Evolutionary conservation across 1,284 basidiomycete genomes (phyloP), one percentile per base, ranked within the genome.

Genomic region (Boletus semigastroideus): DNA sequence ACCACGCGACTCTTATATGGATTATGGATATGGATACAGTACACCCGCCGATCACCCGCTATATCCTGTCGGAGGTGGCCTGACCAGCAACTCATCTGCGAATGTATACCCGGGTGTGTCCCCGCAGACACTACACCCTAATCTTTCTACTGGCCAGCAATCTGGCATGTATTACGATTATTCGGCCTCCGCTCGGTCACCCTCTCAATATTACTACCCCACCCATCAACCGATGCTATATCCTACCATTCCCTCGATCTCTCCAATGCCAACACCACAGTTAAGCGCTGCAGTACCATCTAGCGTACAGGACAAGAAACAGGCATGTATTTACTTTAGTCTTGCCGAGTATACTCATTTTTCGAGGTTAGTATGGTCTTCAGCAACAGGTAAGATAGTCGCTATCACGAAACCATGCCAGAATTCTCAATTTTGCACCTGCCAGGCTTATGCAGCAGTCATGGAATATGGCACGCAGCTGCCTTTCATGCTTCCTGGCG

Each of bases 121-220:
- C 38, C 72, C 79, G 48, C 76, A 77, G 61, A 59, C 71, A 36
- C 59, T 78, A 51, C 76, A 79, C 61, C 74, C 73, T 51, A 75
- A 74, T 65, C 60, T 68, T 53, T 69, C 77, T 45, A 62, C 70
- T 54, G 77, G 73, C 43, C 77, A 78, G 58, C 81, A 83, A 59
- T 68, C 79, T 36, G 74, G 74, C 31, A 59, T 82, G 48, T 86
- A 80, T 67, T 88, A 81, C 56, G 86, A 87, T 58, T 88, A 80
- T 57, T 64, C 73, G 53, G 72, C 72, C 19, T 64, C 74, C 8
- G 67, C 72, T 48, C 76, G 79, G 40, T 74, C 78, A 8, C 70
- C 76, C 27, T 79, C 84, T 2, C 84, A 83, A 56, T 86, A 76
- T 64, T 89, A 77, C 64, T 86, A 84, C 59, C 75, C 83, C 30